Evolutionary conservation across 2,329 filamentous ascomycete species (phyloP).

Genomic region (Pseudopithomyces maydicus): DNA sequence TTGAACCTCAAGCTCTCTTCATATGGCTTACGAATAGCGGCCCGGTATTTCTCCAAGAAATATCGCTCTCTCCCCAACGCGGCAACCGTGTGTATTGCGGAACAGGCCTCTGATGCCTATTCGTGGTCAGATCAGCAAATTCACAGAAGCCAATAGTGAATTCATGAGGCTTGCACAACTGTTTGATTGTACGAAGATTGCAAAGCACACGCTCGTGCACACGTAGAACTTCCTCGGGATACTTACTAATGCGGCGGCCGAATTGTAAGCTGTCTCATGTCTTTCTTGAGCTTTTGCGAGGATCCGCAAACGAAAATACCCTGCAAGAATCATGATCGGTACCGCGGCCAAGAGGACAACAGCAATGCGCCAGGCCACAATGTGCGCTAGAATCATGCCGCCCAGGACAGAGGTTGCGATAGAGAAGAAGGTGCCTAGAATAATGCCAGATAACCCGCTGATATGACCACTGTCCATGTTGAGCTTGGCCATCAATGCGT

Average conservation of each 20-base stretch:
- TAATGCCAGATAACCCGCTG: slow-evolving; percentile 55
- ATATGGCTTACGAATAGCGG: slow-evolving; percentile 47
- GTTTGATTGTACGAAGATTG: background rate
- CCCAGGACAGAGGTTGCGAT: slow-evolving; percentile 54
- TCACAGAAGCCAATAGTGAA: background rate
- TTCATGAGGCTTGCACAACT: background rate
- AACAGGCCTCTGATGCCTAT: slow-evolving; percentile 67
- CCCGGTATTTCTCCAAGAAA: slow-evolving; percentile 45
- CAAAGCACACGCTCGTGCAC: background rate
- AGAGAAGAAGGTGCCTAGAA: slow-evolving; percentile 56
- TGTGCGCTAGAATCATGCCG: slow-evolving; percentile 53
- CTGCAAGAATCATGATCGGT: slow-evolving; percentile 53
- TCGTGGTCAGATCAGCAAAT: background rate
- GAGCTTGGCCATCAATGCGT: slow-evolving; percentile 52
- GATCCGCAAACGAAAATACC: slow-evolving; percentile 54
- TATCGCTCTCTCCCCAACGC: slow-evolving; percentile 49
- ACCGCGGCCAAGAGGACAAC: slow-evolving; percentile 56
- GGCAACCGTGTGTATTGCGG: slow-evolving; percentile 66
- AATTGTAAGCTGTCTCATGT: slow-evolving; percentile 68
- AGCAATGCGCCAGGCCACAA: slow-evolving; percentile 58
- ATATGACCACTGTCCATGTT: slow-evolving; percentile 56
- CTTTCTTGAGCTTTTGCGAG: slow-evolving; percentile 64
- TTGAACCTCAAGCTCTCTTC: slow-evolving; percentile 47
- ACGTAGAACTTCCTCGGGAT: background rate
- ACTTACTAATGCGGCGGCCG: slow-evolving; percentile 60